Evolutionary conservation across 192 early-diverging fungal species (phyloP).

Genomic region (Rhizoclosmatium sp.): DNA sequence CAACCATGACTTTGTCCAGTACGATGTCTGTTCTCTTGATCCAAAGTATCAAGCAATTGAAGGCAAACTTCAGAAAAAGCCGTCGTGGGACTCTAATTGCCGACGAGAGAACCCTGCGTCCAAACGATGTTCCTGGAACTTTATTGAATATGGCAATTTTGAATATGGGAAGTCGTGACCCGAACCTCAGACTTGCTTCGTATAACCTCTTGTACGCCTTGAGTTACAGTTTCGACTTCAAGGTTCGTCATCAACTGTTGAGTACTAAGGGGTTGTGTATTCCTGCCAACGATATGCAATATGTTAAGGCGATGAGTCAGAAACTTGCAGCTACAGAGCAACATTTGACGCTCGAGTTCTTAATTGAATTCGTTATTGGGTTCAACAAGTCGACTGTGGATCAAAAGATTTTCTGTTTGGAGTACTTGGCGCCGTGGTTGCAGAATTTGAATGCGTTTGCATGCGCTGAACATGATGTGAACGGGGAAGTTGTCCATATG

Average conservation of each 20-base stretch:
- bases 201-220: conserved; percentile 93
- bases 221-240: conserved; percentile 81
- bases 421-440: conserved; percentile 93
- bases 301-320: conserved; percentile 83
- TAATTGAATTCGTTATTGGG: conserved; percentile 84
- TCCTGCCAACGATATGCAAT: conserved; percentile 87
- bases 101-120: conserved; percentile 76
- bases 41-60: conserved; percentile 76
- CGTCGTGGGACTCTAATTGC: conserved; percentile 64
- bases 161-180: conserved; percentile 85
- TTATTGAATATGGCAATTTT: conserved; percentile 92
- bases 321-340: conserved; percentile 77
- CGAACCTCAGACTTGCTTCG: conserved; percentile 79
- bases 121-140: conserved; percentile 89
- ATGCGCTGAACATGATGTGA: conserved; percentile 15
- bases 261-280: conserved; percentile 73
- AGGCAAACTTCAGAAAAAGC: conserved; percentile 71
- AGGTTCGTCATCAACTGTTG: conserved; percentile 81
- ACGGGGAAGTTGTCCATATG: conserved; percentile 39
- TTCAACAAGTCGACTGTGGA: conserved; percentile 75
- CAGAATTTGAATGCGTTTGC: conserved; percentile 66
- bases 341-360: conserved; percentile 86
- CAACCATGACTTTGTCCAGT: conserved; percentile 71
- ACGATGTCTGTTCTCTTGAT: conserved; percentile 74
- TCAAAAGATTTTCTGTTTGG: conserved; percentile 80